These are phyloP conservation scores for Dendrocalamus sinicus DNA, from an alignment of 176 grass and related monocot genomes.

Conservation along the genomic window DNA sequence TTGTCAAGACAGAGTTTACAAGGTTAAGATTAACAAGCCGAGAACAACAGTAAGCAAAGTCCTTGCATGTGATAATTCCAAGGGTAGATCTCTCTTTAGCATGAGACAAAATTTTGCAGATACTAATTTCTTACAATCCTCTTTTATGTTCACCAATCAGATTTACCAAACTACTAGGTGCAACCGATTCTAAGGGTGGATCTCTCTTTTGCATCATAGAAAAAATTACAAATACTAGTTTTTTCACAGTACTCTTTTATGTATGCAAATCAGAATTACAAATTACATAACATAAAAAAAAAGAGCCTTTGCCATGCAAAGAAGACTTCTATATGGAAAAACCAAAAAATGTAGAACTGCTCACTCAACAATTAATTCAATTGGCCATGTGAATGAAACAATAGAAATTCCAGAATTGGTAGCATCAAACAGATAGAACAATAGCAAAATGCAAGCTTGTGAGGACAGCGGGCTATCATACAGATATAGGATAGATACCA, in stretches of 20 bases:
- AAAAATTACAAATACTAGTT: background rate
- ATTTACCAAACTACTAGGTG: background rate
- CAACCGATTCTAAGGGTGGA: background rate
- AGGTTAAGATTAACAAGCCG: conserved; percentile 6
- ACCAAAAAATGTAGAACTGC: background rate
- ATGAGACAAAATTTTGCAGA: background rate
- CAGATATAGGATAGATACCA: background rate
- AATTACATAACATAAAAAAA: background rate
- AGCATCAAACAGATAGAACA: background rate
- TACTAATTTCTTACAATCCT: background rate
- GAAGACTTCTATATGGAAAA: background rate
- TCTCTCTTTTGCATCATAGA: background rate
- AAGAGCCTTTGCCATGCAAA: background rate
- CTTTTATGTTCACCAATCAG: background rate
- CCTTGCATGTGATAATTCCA: conserved; percentile 6
- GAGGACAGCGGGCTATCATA: background rate
- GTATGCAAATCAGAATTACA: background rate
- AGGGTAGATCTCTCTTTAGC: background rate
- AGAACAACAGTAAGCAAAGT: background rate
- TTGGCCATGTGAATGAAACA: background rate
- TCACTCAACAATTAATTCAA: background rate
- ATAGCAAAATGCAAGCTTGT: background rate
- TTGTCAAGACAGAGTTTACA: conserved; percentile 1
- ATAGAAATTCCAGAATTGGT: background rate
- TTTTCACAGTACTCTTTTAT: background rate